Evolutionary conservation across 2,329 filamentous ascomycete species (phyloP).

Genomic region (Colletotrichum horii): DNA sequence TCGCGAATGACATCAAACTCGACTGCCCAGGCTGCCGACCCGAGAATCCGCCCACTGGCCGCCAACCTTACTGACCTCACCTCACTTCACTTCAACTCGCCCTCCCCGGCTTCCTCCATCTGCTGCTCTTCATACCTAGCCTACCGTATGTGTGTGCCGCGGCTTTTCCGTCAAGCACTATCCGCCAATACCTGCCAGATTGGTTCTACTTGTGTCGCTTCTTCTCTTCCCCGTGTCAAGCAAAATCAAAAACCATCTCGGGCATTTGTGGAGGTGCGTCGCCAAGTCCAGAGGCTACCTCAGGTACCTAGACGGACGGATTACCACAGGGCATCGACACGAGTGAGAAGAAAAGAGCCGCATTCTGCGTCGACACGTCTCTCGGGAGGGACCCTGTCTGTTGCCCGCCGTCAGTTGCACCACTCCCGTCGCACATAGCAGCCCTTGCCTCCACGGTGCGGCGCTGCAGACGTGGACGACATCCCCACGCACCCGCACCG

Average conservation of each 20-base stretch:
- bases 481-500: slow-evolving; percentile 16
- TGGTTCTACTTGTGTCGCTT: neutral
- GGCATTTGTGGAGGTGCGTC: neutral
- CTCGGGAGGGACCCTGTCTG: neutral
- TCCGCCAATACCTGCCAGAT: neutral
- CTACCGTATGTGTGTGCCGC: neutral
- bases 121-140: neutral
- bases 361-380: neutral
- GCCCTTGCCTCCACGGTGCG: slow-evolving; percentile 19
- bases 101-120: neutral
- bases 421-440: neutral
- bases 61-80: neutral
- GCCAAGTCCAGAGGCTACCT: neutral
- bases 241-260: neutral
- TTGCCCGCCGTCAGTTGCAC: neutral
- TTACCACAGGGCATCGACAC: neutral
- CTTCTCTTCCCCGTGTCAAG: neutral
- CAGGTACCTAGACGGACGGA: neutral
- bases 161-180: neutral
- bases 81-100: neutral
- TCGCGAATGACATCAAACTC: slow-evolving; percentile 14
- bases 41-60: neutral
- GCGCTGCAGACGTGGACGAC: neutral
- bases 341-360: neutral
- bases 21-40: neutral